Base-by-base conservation (phyloP, 164 flowering plant species). In the Kingdonia uniflora region DNA sequence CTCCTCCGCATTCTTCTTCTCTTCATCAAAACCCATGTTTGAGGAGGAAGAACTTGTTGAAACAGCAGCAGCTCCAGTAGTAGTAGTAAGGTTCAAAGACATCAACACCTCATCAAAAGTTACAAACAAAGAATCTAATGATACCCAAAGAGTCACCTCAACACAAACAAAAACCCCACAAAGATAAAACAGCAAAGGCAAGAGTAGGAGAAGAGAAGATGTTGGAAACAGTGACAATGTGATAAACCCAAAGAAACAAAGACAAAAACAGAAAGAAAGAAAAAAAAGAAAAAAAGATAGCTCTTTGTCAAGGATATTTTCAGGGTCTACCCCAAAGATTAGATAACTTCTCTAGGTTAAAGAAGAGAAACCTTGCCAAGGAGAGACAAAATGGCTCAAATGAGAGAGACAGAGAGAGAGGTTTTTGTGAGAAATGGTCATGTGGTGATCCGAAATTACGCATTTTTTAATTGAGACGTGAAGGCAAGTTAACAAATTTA, bases 381-480 rank as follows among this genome's bases (percentile, higher is more conserved):
- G 4, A 3, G 35, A 8, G 8, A 29, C 35, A 29, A 29, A 8
- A 29, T 29, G 35, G 6, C 4, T 8, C 4, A 29, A 29, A 29
- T 13, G 33, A 29, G 60, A 51, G 50, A 45, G 60, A 39, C 45
- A 39, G 49, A 52, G 22, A 39, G 49, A 52, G 22, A 14, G 17
- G 15, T n/a, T 19, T 40, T 11, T n/a, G n/a, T n/a, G n/a, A 42
- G 72, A 65, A 69, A 47, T 13, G 65, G 71, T 65, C 72, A 37
- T 65, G 71, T 64, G 76, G 76, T 66, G 71, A 74, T 68, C 67
- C 66, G 73, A 58, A 63, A 51, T 16, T 47, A 17, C 39, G 33
- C 29, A 29, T 42, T 43, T 40, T 6, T 12, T 23, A 50, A 7
- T 29, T 29, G 8, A 29, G 35, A 29, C 35, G 35, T 29, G 35